Percentiles rank a stretch among this genome's conserved stretches.
Evolutionary conservation across 306 rosid species (phyloP).

Genomic region (Hylodesmum podocarpum): DNA sequence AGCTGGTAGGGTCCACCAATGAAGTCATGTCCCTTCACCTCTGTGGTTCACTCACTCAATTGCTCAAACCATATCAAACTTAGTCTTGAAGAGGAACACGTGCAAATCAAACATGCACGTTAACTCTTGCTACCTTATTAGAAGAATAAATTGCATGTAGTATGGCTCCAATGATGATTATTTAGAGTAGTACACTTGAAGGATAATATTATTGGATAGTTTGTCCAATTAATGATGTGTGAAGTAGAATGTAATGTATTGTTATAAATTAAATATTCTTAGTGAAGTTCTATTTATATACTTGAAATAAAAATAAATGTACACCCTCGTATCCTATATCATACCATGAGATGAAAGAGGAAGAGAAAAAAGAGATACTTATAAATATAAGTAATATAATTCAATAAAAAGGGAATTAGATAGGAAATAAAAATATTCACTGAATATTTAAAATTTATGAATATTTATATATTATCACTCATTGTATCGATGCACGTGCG

Average conservation of each 20-base stretch:
- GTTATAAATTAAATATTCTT: conserved; percentile 52
- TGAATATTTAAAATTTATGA: no score
- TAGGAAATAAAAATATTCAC: no score
- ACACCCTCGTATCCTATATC: no score
- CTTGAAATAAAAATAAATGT: no score
- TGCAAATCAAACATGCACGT: conserved; percentile 1
- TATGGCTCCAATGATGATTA: conserved; percentile 20
- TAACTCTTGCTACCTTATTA: conserved; percentile 33
- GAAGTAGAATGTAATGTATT: conserved; percentile 45
- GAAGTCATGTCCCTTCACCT: conserved; percentile 99
- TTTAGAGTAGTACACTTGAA: conserved; percentile 8
- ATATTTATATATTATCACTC: no score
- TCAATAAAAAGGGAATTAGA: no score
- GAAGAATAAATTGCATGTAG: conserved; percentile 40
- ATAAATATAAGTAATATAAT: no score
- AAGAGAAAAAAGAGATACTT: no score
- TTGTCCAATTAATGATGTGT: conserved; percentile 27
- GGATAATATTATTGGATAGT: conserved; percentile 27
- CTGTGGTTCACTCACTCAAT: conserved; percentile 55
- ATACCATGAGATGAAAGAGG: no score
- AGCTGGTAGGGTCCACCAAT: conserved; percentile 86
- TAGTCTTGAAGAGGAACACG: conserved; percentile 22
- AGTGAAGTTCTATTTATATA: conserved; percentile 49
- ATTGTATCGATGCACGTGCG: background rate
- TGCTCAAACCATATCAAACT: conserved; percentile 50